These are phyloP conservation scores for Amphirosellinia nigrospora DNA, from an alignment of 495 filamentous ascomycete genomes.

Conservation along the genomic window DNA sequence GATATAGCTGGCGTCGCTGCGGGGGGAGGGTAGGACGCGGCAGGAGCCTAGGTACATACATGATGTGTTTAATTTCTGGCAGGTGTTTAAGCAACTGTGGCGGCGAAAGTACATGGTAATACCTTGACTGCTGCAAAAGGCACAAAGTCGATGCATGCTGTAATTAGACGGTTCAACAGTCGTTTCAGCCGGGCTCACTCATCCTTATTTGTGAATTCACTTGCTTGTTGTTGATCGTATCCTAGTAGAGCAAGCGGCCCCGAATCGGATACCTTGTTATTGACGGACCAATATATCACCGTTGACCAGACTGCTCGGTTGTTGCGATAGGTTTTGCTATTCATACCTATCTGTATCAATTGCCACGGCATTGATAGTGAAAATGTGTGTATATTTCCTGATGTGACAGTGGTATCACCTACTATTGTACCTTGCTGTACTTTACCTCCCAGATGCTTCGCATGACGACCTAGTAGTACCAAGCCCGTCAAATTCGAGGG, in stretches of 20 bases:
- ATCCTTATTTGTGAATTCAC: background rate
- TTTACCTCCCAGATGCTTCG: too few species aligned
- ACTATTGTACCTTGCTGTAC: background rate
- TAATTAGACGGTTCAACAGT: background rate
- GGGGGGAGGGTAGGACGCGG: background rate
- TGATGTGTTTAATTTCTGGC: background rate
- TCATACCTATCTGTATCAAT: background rate
- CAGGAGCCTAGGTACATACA: background rate
- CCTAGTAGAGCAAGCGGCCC: conserved; percentile 2
- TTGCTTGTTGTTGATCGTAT: conserved; percentile 14
- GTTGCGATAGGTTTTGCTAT: background rate
- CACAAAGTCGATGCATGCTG: background rate
- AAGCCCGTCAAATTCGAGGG: background rate
- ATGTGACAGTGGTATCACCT: background rate
- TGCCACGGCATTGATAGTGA: background rate
- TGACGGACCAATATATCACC: background rate
- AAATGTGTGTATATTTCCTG: background rate
- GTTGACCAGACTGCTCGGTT: background rate
- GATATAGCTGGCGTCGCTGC: background rate
- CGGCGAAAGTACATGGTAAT: too few species aligned
- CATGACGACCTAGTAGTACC: background rate
- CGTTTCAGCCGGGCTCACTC: background rate
- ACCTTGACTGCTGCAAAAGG: background rate
- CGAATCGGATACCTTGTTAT: conserved; percentile 1
- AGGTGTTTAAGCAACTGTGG: background rate